Base-by-base conservation (phyloP, 768 basidiomycete species). In the Coprinellus micaceus region DNA sequence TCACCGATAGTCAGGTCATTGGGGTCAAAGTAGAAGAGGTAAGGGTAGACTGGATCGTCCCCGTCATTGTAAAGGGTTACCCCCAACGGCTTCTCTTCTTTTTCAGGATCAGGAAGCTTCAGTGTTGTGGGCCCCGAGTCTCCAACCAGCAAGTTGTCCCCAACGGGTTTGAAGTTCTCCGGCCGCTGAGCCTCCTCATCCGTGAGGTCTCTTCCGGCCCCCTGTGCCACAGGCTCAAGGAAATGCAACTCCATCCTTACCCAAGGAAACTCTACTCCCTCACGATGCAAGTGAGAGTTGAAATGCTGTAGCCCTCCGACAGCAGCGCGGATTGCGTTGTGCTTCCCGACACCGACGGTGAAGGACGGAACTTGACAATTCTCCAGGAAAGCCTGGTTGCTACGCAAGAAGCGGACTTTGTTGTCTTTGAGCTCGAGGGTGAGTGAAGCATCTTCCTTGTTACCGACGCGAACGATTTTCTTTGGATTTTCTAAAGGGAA, bases 11-110 rank as follows among this genome's bases (percentile, higher is more conserved):
- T 64, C 40, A 75, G 56, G 52, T 71, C 70, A 19, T 62, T 67
- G 10, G 72, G 72, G 47, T 78, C 76, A 47, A 78, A 79, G 53
- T 75, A 72, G 58, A 77, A 75, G 6, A 75, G 63, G 25, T 72
- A 74, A 22, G 74, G 62, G 49, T 75, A 78, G 5, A 78, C 54
- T 4, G 67, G 61, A 21, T 62, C 21, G 41, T 64, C 61, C 0
- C 71, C 69, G 0, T 67, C 54, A 57, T 78, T 77, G 54, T 62
- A 62, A 28, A 77, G 62, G 6, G 65, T 67, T 51, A 77, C 64
- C 10, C 75, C 76, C 9, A 75, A 67, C 36, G 15, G 28, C 29
- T 49, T 55, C 9, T n/a, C 15, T 4, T 54, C 30, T 19, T 15
- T 47, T 15, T 47, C 26, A 17, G 28, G 15, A 21, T 71, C 62